These are phyloP conservation scores for Novakomyces olei DNA, from an alignment of 805 yeast species.

Conservation along the genomic window DNA sequence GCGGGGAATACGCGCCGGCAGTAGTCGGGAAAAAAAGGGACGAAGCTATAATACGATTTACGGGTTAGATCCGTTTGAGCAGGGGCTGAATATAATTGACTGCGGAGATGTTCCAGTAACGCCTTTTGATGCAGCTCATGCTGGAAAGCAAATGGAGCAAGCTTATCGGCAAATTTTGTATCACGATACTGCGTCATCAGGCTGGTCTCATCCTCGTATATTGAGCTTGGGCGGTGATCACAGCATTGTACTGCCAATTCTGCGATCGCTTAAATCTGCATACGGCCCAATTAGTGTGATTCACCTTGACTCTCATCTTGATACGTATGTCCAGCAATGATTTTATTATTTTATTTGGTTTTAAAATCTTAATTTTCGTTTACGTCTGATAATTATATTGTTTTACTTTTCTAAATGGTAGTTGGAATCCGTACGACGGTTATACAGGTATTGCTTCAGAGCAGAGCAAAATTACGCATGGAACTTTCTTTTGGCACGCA, in stretches of 20 bases:
- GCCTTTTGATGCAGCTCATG: constrained; percentile 43
- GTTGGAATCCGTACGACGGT: constrained; percentile 61
- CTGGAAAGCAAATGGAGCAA: constrained; percentile 37
- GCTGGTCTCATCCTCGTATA: constrained; percentile 34
- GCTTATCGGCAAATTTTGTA: constrained; percentile 33
- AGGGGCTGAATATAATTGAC: constrained; percentile 20
- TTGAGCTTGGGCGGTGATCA: constrained; percentile 72
- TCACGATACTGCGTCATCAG: constrained; percentile 13
- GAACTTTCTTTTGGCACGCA: constrained; percentile 75
- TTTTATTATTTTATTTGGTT: constrained; percentile 23
- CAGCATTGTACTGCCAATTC: constrained; percentile 48
- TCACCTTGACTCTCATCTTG: constrained; percentile 69
- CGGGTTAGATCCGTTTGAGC: constrained; percentile 5
- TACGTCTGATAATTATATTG: too few relatives aligned
- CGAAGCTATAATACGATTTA: constrained; percentile 45
- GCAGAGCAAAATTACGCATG: constrained; percentile 58
- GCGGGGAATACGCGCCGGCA: constrained; percentile 41
- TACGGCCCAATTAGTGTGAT: constrained; percentile 53
- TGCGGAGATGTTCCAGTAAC: constrained; percentile 51
- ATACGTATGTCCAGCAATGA: constrained; percentile 18
- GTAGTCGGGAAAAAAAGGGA: constrained; percentile 44
- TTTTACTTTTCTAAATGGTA: too few relatives aligned
- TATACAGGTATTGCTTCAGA: constrained; percentile 54
- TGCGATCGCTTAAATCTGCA: constrained; percentile 35
- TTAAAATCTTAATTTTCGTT: too few relatives aligned